These are phyloP conservation scores for Botryococcus braunii DNA, from an alignment of 163 green algal species.

Conservation along the genomic window DNA sequence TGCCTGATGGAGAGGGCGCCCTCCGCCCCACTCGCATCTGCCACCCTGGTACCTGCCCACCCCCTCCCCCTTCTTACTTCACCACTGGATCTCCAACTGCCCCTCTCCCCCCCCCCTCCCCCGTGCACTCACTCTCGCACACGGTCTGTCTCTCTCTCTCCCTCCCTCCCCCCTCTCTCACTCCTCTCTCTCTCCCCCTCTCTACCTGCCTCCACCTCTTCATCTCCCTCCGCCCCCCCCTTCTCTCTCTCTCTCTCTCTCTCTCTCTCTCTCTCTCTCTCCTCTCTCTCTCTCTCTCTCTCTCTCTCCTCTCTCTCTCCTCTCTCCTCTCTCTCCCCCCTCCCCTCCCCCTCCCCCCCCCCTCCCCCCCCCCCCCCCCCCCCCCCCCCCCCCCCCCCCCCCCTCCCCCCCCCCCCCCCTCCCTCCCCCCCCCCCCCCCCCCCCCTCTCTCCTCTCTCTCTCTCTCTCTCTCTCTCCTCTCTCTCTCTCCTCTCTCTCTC, in stretches of 20 bases:
- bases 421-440: not conserved
- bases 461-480: not conserved
- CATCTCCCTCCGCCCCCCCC: no score
- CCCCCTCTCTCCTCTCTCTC: not conserved
- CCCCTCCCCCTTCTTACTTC: no score
- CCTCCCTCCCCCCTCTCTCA: not conserved
- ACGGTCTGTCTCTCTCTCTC: not conserved
- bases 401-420: not conserved
- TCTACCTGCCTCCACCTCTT: not conserved
- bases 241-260: no score
- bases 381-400: no score
- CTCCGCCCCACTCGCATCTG: slow-evolving; percentile 19
- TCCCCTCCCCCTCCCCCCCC: no score
- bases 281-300: not conserved
- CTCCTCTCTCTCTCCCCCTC: not conserved
- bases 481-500: no score
- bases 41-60: slow-evolving; percentile 61
- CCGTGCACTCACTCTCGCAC: not conserved
- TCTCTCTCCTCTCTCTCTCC: not conserved
- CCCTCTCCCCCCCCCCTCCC: not conserved
- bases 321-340: not conserved
- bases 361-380: no score
- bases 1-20: slow-evolving; percentile 36
- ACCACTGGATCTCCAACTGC: slow-evolving; percentile 8
- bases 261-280: not conserved